A percentile compares a stretch with the other conserved stretches of the same genome.
These are phyloP conservation scores for Aspergillus ellipticus DNA, from an alignment of 495 filamentous ascomycete genomes.

Conservation along the genomic window DNA sequence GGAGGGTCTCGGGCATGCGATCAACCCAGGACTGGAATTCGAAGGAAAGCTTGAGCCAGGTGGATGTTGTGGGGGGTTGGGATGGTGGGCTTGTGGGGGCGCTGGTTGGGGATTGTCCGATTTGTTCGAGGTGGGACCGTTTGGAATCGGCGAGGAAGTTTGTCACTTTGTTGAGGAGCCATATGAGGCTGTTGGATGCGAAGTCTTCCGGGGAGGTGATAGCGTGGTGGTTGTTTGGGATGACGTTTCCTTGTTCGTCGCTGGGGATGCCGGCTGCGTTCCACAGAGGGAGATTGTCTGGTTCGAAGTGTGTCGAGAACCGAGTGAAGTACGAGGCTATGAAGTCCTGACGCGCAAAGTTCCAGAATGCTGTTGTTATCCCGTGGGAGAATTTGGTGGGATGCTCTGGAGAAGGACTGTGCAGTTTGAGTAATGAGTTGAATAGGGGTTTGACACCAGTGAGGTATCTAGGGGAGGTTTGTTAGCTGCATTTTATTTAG, in stretches of 20 bases:
- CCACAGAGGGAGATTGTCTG: slow-evolving; percentile 31
- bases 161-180: slow-evolving; percentile 36
- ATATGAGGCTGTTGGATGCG: slow-evolving; percentile 33
- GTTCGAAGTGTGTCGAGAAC: slow-evolving; percentile 29
- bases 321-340: slow-evolving; percentile 37
- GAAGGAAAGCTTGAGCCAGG: slow-evolving; percentile 38
- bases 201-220: slow-evolving; percentile 28
- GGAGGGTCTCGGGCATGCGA: slow-evolving; percentile 38
- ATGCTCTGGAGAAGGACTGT: not conserved
- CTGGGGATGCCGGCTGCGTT: slow-evolving; percentile 34
- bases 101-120: slow-evolving; percentile 20
- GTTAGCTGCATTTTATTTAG: not conserved
- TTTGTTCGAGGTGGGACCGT: slow-evolving; percentile 34
- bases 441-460: slow-evolving; percentile 29
- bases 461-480: slow-evolving; percentile 25
- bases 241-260: slow-evolving; percentile 23
- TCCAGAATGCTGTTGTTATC: slow-evolving; percentile 38
- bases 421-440: slow-evolving; percentile 21
- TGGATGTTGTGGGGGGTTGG: no score
- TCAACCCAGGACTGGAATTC: slow-evolving; percentile 44
- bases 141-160: slow-evolving; percentile 38
- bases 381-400: slow-evolving; percentile 28
- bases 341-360: slow-evolving; percentile 39
- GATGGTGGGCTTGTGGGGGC: slow-evolving; percentile 10
- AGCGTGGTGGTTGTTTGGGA: not conserved